phyloP scores from a whole-genome alignment of 2,329 filamentous ascomycete species.

The Hymenoscyphus fraxineus region DNA sequence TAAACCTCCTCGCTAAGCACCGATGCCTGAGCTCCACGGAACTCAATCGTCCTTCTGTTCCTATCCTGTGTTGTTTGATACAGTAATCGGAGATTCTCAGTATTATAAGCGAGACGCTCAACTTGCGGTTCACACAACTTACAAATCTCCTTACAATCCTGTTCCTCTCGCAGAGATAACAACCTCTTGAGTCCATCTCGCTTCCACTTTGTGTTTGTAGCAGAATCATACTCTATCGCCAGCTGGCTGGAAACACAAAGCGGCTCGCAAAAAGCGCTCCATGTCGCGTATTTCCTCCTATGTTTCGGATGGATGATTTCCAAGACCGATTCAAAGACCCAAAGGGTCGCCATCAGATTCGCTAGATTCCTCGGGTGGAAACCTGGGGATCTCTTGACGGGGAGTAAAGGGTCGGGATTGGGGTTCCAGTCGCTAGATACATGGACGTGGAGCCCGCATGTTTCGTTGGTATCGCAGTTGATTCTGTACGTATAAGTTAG shows the following conservation, averaged over 20 bases:
- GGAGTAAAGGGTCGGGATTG: background rate
- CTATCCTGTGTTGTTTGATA: no score
- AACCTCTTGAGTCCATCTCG: background rate
- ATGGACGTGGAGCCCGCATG: background rate
- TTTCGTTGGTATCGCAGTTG: background rate
- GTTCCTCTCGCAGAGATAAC: background rate
- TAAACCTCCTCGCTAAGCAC: background rate
- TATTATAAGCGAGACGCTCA: background rate
- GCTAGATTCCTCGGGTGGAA: background rate
- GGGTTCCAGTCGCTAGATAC: background rate
- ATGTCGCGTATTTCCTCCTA: background rate
- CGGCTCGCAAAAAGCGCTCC: background rate
- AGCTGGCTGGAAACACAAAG: background rate
- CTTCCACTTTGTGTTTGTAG: background rate
- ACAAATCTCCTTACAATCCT: background rate
- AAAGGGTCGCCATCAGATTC: background rate
- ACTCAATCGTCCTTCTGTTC: background rate
- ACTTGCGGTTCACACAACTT: background rate
- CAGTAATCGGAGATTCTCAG: no score
- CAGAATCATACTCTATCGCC: background rate
- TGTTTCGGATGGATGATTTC: background rate
- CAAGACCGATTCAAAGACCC: background rate
- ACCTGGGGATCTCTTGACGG: background rate
- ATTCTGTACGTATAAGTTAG: background rate
- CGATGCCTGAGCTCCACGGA: background rate